Evolutionary conservation across 2,329 filamentous ascomycete species (phyloP).

Genomic region (Purpureocillium takamizusanense): DNA sequence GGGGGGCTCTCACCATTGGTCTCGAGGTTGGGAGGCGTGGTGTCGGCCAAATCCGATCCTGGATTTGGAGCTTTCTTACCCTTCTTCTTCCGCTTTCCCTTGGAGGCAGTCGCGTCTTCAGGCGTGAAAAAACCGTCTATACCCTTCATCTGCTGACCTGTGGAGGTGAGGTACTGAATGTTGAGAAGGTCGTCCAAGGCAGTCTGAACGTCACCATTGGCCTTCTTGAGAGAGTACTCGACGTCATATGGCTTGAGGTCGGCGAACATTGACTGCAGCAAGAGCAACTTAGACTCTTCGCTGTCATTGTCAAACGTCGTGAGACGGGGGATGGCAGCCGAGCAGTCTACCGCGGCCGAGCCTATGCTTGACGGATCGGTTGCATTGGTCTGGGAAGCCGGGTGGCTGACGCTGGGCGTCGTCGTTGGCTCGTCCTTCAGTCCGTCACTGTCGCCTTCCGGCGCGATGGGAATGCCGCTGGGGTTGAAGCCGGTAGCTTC

Average conservation of each 20-base stretch:
- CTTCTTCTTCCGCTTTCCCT: conserved; percentile 30
- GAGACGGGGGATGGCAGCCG: conserved; percentile 15
- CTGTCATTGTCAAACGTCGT: conserved; percentile 31
- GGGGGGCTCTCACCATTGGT: conserved; percentile 23
- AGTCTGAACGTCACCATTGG: conserved; percentile 54
- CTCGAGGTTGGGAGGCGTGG: conserved; percentile 11
- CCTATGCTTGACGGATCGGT: conserved; percentile 16
- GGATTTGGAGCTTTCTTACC: conserved; percentile 16
- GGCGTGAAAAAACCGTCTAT: conserved; percentile 72
- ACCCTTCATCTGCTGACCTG: conserved; percentile 55
- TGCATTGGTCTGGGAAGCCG: conserved; percentile 15
- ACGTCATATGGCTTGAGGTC: conserved; percentile 58
- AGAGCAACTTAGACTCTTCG: conserved; percentile 51
- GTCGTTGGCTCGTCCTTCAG: conserved; percentile 14
- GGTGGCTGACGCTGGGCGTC: conserved; percentile 17
- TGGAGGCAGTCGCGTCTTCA: conserved; percentile 29
- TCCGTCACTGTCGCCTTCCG: conserved; percentile 14
- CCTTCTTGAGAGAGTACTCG: conserved; percentile 56
- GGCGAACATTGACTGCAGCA: conserved; percentile 64
- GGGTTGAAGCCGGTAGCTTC: conserved; percentile 72
- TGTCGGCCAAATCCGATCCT: conserved; percentile 9
- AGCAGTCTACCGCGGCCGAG: conserved; percentile 12
- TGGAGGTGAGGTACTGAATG: conserved; percentile 65
- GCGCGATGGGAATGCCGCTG: conserved; percentile 52
- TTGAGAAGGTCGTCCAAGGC: conserved; percentile 77